Base-by-base conservation (phyloP, 768 basidiomycete genomes). In the Terana coerulea region DNA sequence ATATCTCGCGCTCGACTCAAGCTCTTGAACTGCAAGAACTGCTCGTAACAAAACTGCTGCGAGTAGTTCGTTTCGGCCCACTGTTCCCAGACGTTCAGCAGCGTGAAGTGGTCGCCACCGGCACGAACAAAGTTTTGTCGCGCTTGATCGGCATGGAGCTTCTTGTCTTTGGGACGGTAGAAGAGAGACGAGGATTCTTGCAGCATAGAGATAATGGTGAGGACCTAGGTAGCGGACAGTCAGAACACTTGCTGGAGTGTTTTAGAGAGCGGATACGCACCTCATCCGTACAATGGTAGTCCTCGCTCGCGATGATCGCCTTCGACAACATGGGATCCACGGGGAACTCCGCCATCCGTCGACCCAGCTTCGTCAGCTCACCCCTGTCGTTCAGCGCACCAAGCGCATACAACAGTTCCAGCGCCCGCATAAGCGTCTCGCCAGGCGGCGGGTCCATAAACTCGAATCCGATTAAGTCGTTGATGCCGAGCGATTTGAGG, bases 11-110 rank as follows among this genome's bases (percentile, higher is more conserved):
- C 95, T 33, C 97, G 81, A 61, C 86, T 89, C 22, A 99, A 73
- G 55, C 89, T 91, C 77, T 98, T 97, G 78, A 86, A 94, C 65
- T 95, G 95, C 43, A 97, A 69, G 72, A 91, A 98, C 58, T 95
- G 91, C 64, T 95, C 94, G 65, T 95, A 97, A 62, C 92, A 95
- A 71, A 92, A 97, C 61, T 95, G 91, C 65, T 98, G 92, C 19
- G 92, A 95, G 65, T 94, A 98, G 62, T 93, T 93, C 21, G 95
- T 91, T 56, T 99, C 97, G 17, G 90, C 90, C 97, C 97, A 99
- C 64, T 98, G 95, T 66, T 98, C 95, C 88, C 94, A 98, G 11
- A 98, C 92, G 65, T 98, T 98, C 24, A 99, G 77, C 21, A 99
- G 70, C 5, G 95, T 98, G 65, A 98, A 99, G 71, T 98, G 97